These are phyloP conservation scores for Cicer yamashitae DNA, from an alignment of 306 rosid species.

Conservation along the genomic window DNA sequence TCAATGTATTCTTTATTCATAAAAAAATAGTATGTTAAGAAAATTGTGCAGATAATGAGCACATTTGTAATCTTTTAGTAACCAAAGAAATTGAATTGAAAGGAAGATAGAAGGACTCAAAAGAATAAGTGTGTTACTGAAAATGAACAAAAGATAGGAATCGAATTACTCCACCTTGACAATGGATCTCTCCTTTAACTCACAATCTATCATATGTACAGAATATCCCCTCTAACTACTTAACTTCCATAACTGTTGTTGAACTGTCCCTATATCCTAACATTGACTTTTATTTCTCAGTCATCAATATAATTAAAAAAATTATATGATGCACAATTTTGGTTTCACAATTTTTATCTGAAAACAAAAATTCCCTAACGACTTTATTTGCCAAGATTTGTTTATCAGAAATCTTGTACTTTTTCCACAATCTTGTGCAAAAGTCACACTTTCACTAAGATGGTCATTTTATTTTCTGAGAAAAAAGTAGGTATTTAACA, in stretches of 20 bases:
- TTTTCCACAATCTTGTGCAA: constrained; percentile 14
- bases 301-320: background rate
- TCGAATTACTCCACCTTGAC: background rate
- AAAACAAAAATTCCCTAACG: constrained; percentile 2
- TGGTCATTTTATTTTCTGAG: background rate
- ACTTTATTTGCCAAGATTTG: constrained; percentile 5
- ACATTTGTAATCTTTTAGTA: background rate
- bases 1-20: constrained; percentile 15
- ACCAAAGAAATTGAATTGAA: background rate
- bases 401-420: constrained; percentile 14
- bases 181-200: background rate
- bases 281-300: constrained; percentile 12
- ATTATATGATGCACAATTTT: constrained; percentile 4
- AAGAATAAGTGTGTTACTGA: background rate
- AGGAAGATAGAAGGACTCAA: background rate
- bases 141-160: background rate
- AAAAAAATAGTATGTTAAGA: constrained; percentile 1
- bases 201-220: background rate
- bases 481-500: background rate
- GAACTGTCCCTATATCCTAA: background rate
- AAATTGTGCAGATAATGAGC: constrained; percentile 21
- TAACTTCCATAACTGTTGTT: background rate
- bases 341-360: constrained; percentile 25
- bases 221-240: background rate
- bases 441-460: constrained; percentile 13